Base-by-base conservation (phyloP, 2,329 filamentous ascomycete species). In the Huntiella decipiens region DNA sequence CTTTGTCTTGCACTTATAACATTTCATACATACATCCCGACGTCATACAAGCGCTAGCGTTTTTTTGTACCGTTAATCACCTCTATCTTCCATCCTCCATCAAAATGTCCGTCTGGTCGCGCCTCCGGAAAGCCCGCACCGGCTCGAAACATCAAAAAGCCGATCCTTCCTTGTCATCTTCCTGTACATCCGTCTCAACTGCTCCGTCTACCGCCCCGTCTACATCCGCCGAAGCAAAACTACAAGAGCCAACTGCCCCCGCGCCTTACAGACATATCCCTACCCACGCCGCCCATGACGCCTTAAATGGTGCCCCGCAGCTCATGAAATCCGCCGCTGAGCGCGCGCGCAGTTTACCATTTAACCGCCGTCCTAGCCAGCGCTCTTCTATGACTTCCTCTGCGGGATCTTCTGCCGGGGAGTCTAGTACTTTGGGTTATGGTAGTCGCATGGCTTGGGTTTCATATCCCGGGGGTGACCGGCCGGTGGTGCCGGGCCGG, bases 261-360 rank as follows among this genome's bases (percentile, higher is more conserved):
- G 32, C 34, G 4, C 40, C 35, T 3, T 52, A 52, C 39, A 44
- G 36, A 15, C 51, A 52, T 34, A 28, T 50, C 12, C 49, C 51
- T 10, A 51, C 46, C 4, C 51, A 52, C 19, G 51, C 51, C 8
- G 49, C 49, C 16, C 19, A 43, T n/a, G 46, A 50, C 32, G 51
- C 51, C n/a, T 43, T 51, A 4, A 38, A 36, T 11, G 47, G 46
- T 13, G 42, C 49, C 7, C 51, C 44, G 7, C 39, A 38, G 8
- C 36, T 36, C 38, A 48, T 35, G 44, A 41, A 41, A 13, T 31
- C 16, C 12, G 37, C 42, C 13, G 45, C 45, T 12, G 48, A 50
- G 38, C 44, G 44, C 5, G 6, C 38, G 17, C 43, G 49, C 13
- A 50, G 49, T 12, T 37, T 39, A 2, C 46, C 37, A 13, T 47